phyloP scores from a whole-genome alignment of 2,329 filamentous ascomycete species.

The Ramularia endophylla region DNA sequence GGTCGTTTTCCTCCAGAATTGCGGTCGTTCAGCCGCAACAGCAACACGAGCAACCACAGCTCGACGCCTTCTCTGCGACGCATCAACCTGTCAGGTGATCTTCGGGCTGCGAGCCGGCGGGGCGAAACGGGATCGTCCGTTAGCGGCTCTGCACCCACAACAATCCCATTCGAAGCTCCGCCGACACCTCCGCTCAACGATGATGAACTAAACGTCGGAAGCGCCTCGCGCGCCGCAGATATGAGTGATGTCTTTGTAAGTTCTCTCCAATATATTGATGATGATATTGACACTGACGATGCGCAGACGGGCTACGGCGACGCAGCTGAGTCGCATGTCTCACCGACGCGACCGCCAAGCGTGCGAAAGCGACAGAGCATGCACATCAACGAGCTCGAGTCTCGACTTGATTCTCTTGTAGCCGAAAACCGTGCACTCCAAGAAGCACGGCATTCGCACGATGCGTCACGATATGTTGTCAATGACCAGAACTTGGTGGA shows the following conservation, averaged over 20 bases:
- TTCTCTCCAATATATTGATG: constrained; percentile 44
- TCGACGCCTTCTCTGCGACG: constrained; percentile 66
- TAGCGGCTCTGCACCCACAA: constrained; percentile 31
- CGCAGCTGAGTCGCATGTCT: constrained; percentile 78
- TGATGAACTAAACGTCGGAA: constrained; percentile 78
- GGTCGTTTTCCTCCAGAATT: constrained; percentile 40
- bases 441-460: constrained; percentile 47
- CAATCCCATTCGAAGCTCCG: constrained; percentile 37
- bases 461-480: constrained; percentile 43
- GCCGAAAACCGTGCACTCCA: constrained; percentile 77
- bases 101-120: constrained; percentile 59
- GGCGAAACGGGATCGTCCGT: constrained; percentile 40
- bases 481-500: constrained; percentile 45
- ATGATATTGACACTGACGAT: constrained; percentile 9
- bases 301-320: constrained; percentile 87
- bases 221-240: constrained; percentile 73
- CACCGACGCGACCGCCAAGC: constrained; percentile 88
- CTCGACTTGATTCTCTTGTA: constrained; percentile 73
- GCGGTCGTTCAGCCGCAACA: constrained; percentile 58
- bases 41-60: constrained; percentile 47
- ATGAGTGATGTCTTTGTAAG: constrained; percentile 91
- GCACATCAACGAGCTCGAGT: constrained; percentile 86
- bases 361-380: constrained; percentile 97
- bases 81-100: constrained; percentile 66
- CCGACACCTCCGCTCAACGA: constrained; percentile 51